Evolutionary conservation across 164 flowering plant species (phyloP), one percentile per base, ranked within the genome.

Genomic region (Malania oleifera): DNA sequence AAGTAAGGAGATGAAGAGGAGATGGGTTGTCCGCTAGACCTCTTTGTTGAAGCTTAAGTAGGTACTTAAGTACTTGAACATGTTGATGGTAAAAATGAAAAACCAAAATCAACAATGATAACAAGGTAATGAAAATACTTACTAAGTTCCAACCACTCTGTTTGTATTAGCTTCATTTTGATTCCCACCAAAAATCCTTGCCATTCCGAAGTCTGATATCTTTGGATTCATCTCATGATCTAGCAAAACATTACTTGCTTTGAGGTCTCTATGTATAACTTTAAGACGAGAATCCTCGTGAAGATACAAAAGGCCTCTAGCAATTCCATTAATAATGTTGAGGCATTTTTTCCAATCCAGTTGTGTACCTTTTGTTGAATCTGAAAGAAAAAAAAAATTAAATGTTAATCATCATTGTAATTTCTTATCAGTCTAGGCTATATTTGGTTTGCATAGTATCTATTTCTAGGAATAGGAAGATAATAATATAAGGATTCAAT

Each of bases 191-290:
- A 79, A 69, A 1, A 74, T 73, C 59, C 73, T 79, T 51, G 83
- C 83, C 61, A 79, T 57, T 1, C 83, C 83, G 50, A 79, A 76
- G 62, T 76, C 80, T 20, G 79, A 75, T 2, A 78, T 75, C 40
- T 75, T 78, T 7, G 75, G 76, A 38, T 65, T 71, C 80, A 73
- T 60, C 0, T 69, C 70, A 2, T 45, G 7, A 45, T 72, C 77
- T 6, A 78, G 34, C 13, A 70, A 43, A 5, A 69, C 39, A 29
- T 75, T 67, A 52, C 77, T 70, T 13, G 74, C 61, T 66, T 73
- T 73, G 3, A 69, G 52, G 34, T 73, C 77, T 19, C 78, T 41
- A 54, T 74, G 75, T 29, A 74, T 65, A 48, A 76, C 65, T 51
- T 65, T 67, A n/a, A 64, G 65, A 15, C 75, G 56, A 38, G 77